Percentiles rank a stretch among this genome's conserved stretches.
Conservation (phyloP, 75 land plant genomes). For the Cryptomeria japonica region DNA sequence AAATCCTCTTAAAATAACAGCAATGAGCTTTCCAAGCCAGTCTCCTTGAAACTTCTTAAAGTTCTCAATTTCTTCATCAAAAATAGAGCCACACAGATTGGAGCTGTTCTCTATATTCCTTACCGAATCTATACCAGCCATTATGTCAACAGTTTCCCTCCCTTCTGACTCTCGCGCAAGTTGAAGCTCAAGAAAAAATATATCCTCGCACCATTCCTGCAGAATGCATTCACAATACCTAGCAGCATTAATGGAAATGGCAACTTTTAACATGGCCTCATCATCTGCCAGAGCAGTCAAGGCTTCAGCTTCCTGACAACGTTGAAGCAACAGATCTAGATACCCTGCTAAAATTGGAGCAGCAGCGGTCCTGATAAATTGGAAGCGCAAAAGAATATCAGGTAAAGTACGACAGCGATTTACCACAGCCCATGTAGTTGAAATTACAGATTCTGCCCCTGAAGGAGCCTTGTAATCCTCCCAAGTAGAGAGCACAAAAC, state of each 20-base stretch:
- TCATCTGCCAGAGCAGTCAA: slow-evolving; percentile 88
- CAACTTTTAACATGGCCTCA: slow-evolving; percentile 65
- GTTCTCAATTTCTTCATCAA: slow-evolving; percentile 61
- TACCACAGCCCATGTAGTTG: slow-evolving; percentile 44
- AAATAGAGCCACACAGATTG: slow-evolving; percentile 38
- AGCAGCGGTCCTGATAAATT: slow-evolving; percentile 51
- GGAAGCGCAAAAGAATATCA: slow-evolving; percentile 42
- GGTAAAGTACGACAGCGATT: slow-evolving; percentile 79
- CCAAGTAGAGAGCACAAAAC: slow-evolving; percentile 15
- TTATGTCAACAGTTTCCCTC: slow-evolving; percentile 10
- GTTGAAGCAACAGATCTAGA: slow-evolving; percentile 54
- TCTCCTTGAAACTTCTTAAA: slow-evolving; percentile 56
- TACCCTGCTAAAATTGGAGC: slow-evolving; percentile 56
- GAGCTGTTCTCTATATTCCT: neutral
- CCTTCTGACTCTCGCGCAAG: neutral
- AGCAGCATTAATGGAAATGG: slow-evolving; percentile 83
- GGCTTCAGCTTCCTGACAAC: slow-evolving; percentile 94
- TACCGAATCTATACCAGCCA: slow-evolving; percentile 22
- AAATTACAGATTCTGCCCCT: slow-evolving; percentile 52
- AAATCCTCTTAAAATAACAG: slow-evolving; percentile 78
- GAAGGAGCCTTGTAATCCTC: slow-evolving; percentile 72
- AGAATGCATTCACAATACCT: slow-evolving; percentile 67
- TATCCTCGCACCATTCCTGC: slow-evolving; percentile 86
- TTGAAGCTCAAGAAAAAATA: slow-evolving; percentile 75
- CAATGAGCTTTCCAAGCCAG: slow-evolving; percentile 74